Conservation (phyloP, 2,329 filamentous ascomycete species). For the Alternaria sp. region DNA sequence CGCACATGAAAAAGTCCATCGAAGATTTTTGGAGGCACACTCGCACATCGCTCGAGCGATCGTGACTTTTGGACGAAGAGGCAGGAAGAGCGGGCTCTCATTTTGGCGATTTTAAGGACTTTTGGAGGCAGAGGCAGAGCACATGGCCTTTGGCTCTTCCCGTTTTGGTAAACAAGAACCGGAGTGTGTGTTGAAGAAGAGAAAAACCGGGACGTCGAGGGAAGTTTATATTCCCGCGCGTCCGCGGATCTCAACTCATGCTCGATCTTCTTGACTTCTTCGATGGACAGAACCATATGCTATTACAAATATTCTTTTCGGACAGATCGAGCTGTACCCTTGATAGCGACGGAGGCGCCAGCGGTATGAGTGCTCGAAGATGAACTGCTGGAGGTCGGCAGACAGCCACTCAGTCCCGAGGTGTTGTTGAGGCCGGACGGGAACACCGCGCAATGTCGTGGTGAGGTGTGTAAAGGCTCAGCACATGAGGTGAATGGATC, state of each 20-base stretch:
- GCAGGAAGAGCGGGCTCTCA: background rate
- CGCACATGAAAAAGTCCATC: background rate
- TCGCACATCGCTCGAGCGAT: no score
- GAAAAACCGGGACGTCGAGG: background rate
- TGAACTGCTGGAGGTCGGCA: background rate
- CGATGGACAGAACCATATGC: no score
- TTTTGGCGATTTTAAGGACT: accelerated
- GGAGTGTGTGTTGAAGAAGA: background rate
- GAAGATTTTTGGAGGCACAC: background rate
- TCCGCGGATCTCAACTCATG: background rate
- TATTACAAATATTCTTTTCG: no score
- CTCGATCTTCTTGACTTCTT: no score
- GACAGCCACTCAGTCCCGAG: no score
- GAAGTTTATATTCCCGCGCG: background rate
- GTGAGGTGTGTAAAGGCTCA: background rate
- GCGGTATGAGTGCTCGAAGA: background rate
- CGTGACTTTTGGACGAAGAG: background rate
- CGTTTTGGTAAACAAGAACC: background rate
- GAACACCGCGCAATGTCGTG: background rate
- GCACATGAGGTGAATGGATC: no score
- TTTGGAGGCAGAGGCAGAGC: background rate
- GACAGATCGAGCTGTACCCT: background rate
- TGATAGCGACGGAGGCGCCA: background rate
- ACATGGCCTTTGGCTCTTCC: no score
- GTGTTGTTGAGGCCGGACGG: no score